Percentiles rank a stretch among this genome's conserved stretches.
phyloP scores from a whole-genome alignment of 2,329 filamentous ascomycete genomes.

The Colletotrichum spaethianum region DNA sequence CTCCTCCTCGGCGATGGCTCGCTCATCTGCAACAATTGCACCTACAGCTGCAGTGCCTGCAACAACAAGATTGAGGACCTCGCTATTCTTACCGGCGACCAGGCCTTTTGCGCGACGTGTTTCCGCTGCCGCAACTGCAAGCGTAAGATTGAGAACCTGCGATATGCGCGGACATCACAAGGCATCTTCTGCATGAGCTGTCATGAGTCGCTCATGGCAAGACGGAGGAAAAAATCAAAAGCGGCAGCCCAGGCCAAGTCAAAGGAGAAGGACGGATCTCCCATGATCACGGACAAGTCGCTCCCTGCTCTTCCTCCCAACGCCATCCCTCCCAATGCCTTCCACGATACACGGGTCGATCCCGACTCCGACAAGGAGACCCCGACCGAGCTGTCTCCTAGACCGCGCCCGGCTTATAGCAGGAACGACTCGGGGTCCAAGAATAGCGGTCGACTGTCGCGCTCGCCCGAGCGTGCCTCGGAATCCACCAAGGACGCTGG shows the following conservation, averaged over 20 bases:
- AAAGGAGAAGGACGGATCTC: constrained; percentile 74
- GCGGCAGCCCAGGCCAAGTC: constrained; percentile 73
- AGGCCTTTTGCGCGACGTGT: constrained; percentile 97
- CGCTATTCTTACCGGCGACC: constrained; percentile 96
- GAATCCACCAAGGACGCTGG: constrained; percentile 68
- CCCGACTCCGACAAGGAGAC: constrained; percentile 72
- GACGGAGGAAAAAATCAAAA: constrained; percentile 89
- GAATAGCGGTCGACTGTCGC: constrained; percentile 65
- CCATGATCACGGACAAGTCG: constrained; percentile 89
- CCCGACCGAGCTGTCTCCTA: constrained; percentile 78
- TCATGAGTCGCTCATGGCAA: constrained; percentile 95
- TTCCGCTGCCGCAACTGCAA: constrained; percentile 99
- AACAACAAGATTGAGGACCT: constrained; percentile 98
- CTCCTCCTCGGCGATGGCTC: constrained; percentile 97
- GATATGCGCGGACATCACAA: constrained; percentile 97
- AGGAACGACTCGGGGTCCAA: constrained; percentile 70
- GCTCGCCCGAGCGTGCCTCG: constrained; percentile 67
- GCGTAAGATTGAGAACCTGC: constrained; percentile 97
- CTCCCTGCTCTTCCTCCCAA: constrained; percentile 90
- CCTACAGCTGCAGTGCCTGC: constrained; percentile 97
- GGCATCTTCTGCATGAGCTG: constrained; percentile 99
- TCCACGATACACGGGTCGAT: constrained; percentile 72
- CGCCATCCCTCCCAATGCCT: constrained; percentile 74
- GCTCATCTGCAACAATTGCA: constrained; percentile 99
- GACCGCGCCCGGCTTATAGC: constrained; percentile 66